phyloP scores from a whole-genome alignment of 495 filamentous ascomycete species.

The Rusavskia elegans region DNA sequence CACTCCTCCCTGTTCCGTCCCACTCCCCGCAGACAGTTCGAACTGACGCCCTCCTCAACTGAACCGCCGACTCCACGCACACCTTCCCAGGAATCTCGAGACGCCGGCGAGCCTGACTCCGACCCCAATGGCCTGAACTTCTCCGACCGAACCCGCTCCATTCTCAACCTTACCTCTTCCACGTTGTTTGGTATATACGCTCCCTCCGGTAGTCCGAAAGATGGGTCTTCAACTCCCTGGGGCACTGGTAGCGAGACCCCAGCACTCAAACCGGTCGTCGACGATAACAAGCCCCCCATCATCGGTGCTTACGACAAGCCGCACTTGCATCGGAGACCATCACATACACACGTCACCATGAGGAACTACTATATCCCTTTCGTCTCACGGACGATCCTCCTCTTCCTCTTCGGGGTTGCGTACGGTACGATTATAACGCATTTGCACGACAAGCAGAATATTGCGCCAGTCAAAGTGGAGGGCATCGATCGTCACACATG shows the following conservation, averaged over 20 bases:
- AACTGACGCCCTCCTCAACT: slow-evolving; percentile 37
- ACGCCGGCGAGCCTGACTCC: slow-evolving; percentile 13
- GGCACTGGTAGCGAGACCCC: slow-evolving; percentile 57
- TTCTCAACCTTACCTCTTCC: slow-evolving; percentile 74
- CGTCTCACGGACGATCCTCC: slow-evolving; percentile 38
- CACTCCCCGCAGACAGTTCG: slow-evolving; percentile 60
- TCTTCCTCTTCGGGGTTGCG: slow-evolving; percentile 69
- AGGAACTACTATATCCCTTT: slow-evolving; percentile 25
- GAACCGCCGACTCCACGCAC: slow-evolving; percentile 35
- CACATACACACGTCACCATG: slow-evolving; percentile 2
- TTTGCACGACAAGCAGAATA: slow-evolving; percentile 52
- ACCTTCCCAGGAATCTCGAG: slow-evolving; percentile 20
- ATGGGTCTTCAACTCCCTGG: slow-evolving; percentile 46
- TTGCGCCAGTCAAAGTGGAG: slow-evolving; percentile 44
- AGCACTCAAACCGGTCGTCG: slow-evolving; percentile 15
- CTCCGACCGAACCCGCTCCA: slow-evolving; percentile 52
- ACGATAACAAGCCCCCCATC: slow-evolving; percentile 8
- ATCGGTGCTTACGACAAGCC: slow-evolving; percentile 9
- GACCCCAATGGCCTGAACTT: slow-evolving; percentile 18
- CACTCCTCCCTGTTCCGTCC: slow-evolving; percentile 39
- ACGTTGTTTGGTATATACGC: slow-evolving; percentile 87
- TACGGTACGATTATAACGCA: slow-evolving; percentile 81
- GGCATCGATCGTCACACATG: slow-evolving; percentile 44
- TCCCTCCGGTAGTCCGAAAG: slow-evolving; percentile 39
- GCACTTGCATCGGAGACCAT: slow-evolving; percentile 11